These are phyloP conservation scores for Pleodorina starrii DNA, from an alignment of 139 green algal species.

Conservation along the genomic window DNA sequence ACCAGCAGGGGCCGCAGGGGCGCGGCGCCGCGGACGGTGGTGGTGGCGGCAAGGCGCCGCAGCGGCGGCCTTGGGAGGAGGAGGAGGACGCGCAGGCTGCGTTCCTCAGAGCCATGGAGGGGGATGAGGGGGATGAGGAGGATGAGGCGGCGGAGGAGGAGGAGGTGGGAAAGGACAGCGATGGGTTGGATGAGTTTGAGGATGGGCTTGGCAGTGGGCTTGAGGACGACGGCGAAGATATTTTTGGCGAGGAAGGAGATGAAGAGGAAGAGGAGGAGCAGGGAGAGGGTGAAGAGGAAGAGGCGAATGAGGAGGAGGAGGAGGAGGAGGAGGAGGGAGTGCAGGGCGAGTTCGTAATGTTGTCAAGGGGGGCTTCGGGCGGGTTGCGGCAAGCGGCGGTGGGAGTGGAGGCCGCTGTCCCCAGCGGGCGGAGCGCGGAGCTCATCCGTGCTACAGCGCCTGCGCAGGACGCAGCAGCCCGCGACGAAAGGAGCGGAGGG, in stretches of 20 bases:
- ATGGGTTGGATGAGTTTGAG: neutral
- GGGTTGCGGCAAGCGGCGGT: no score
- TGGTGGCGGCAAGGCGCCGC: no score
- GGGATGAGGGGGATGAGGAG: neutral
- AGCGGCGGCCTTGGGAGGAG: neutral
- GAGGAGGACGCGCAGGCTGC: neutral
- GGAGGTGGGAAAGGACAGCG: neutral
- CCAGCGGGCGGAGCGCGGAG: no score
- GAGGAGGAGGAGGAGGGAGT: slow-evolving; percentile 5
- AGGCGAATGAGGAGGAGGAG: neutral
- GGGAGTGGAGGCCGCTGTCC: no score
- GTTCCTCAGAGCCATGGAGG: neutral
- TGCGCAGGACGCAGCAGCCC: no score
- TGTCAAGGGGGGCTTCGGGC: no score
- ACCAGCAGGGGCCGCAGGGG: no score
- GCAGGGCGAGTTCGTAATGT: no score
- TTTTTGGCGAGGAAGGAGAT: neutral
- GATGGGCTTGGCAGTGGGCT: no score
- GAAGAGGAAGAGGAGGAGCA: neutral
- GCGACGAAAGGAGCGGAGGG: no score
- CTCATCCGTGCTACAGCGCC: no score
- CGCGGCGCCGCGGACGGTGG: no score
- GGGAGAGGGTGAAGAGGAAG: neutral
- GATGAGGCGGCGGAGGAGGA: neutral
- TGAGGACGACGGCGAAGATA: neutral